A percentile compares a stretch with the other conserved stretches of the same genome.
phyloP scores from a whole-genome alignment of 2,329 filamentous ascomycete species.

The Pseudogymnoascus pannorum region DNA sequence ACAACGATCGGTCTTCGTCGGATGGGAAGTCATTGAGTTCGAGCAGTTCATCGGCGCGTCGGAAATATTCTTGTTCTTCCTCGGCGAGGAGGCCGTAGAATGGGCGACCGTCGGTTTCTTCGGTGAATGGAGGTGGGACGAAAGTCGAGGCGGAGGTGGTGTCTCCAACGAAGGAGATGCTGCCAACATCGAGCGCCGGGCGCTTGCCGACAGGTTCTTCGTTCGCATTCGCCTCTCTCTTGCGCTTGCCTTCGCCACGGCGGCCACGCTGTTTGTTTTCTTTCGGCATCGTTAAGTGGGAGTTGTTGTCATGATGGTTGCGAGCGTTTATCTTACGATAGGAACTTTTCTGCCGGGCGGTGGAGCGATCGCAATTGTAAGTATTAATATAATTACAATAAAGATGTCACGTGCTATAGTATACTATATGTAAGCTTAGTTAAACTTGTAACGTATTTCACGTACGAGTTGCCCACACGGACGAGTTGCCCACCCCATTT shows the following conservation, averaged over 20 bases:
- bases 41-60: constrained; percentile 79
- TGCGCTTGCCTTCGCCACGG: constrained; percentile 42
- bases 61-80: constrained; percentile 93
- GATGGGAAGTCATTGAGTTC: constrained; percentile 82
- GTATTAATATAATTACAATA: no score
- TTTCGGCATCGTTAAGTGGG: constrained; percentile 42
- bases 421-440: no score
- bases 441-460: no score
- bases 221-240: constrained; percentile 38
- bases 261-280: constrained; percentile 52
- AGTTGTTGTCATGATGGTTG: constrained; percentile 8
- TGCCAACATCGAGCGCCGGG: constrained; percentile 14
- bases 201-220: constrained; percentile 29
- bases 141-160: constrained; percentile 16
- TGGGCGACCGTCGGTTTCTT: constrained; percentile 22
- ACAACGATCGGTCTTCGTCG: constrained; percentile 62
- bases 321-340: not conserved
- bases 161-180: constrained; percentile 19
- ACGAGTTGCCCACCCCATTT: no score
- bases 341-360: constrained; percentile 8
- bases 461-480: no score
- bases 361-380: not conserved
- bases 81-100: constrained; percentile 93
- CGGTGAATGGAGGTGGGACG: constrained; percentile 18
- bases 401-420: no score